Percentiles rank a stretch among this genome's conserved stretches.
These are phyloP conservation scores for Triticum monococcum DNA, from an alignment of 176 grass and related monocot species.

Conservation along the genomic window DNA sequence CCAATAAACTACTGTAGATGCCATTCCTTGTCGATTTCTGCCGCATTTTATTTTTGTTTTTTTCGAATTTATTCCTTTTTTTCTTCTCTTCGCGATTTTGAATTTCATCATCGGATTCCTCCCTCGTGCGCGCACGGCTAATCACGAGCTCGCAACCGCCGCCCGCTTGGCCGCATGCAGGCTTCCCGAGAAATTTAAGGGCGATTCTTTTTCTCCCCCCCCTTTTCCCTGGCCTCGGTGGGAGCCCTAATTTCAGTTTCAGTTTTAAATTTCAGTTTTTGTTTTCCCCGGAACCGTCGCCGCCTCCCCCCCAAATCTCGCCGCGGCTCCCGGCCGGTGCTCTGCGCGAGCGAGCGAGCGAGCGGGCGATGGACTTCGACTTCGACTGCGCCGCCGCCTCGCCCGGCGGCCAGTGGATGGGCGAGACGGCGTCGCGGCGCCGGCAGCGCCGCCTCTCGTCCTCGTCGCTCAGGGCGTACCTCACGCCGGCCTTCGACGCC, in stretches of 20 bases:
- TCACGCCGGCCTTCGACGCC: conserved; percentile 55
- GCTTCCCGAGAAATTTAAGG: neutral
- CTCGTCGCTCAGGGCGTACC: conserved; percentile 36
- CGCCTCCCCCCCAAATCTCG: conserved; percentile 16
- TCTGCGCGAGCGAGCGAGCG: neutral
- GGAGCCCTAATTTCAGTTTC: conserved; percentile 10
- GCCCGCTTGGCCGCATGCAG: neutral
- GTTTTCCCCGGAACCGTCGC: neutral
- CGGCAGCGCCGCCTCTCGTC: conserved; percentile 48
- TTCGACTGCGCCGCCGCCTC: conserved; percentile 33
- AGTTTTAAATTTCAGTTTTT: neutral
- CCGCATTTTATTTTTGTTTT: neutral
- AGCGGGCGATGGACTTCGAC: conserved; percentile 38
- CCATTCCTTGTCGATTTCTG: neutral
- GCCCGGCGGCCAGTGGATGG: conserved; percentile 34
- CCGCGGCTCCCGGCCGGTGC: neutral
- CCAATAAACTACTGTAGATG: neutral
- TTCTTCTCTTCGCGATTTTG: neutral
- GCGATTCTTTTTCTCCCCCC: neutral
- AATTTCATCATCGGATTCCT: neutral
- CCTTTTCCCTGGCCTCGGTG: neutral
- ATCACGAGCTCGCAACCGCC: conserved; percentile 1
- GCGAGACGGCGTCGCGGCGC: conserved; percentile 32
- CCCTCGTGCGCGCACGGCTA: neutral
- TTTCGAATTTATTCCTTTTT: neutral